Evolutionary conservation across 345 rosid genomes (phyloP).

Genomic region (Mangifera indica): DNA sequence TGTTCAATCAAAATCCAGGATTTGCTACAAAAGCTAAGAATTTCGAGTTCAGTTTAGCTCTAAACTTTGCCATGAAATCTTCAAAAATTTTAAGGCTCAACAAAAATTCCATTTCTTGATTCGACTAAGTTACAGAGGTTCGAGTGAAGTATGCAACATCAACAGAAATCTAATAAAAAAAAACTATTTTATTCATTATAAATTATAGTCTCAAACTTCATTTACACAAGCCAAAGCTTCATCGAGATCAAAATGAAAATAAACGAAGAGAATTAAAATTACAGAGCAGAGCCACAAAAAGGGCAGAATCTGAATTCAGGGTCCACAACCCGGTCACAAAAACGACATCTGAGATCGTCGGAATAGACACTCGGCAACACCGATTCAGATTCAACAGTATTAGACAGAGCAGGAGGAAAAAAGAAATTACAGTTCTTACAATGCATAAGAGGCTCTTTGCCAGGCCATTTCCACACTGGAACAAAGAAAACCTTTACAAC

Average conservation of each 20-base stretch:
- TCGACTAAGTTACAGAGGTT: too few relatives aligned
- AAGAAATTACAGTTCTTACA: conserved; percentile 63
- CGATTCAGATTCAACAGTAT: conserved; percentile 12
- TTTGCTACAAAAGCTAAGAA: neutral
- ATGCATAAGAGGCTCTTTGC: conserved; percentile 51
- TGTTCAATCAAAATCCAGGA: neutral
- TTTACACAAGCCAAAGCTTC: too few relatives aligned
- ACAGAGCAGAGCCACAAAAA: conserved; percentile 67
- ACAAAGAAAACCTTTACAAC: conserved; percentile 80
- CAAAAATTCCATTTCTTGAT: too few relatives aligned
- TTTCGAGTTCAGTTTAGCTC: too few relatives aligned
- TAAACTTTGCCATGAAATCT: too few relatives aligned
- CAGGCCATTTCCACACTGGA: conserved; percentile 91
- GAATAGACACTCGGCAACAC: conserved; percentile 19
- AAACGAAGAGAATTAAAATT: neutral
- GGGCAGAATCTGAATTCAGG: conserved; percentile 83
- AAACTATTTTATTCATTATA: neutral
- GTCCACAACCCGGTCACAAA: conserved; percentile 54
- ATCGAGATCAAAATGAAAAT: neutral
- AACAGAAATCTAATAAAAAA: too few relatives aligned
- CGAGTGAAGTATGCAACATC: too few relatives aligned
- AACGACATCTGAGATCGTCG: conserved; percentile 49
- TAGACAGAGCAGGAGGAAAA: conserved; percentile 49
- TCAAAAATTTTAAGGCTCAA: too few relatives aligned
- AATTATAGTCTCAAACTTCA: neutral